phyloP scores from a whole-genome alignment of 2,329 filamentous ascomycete species.

The Scedosporium aurantiacum region DNA sequence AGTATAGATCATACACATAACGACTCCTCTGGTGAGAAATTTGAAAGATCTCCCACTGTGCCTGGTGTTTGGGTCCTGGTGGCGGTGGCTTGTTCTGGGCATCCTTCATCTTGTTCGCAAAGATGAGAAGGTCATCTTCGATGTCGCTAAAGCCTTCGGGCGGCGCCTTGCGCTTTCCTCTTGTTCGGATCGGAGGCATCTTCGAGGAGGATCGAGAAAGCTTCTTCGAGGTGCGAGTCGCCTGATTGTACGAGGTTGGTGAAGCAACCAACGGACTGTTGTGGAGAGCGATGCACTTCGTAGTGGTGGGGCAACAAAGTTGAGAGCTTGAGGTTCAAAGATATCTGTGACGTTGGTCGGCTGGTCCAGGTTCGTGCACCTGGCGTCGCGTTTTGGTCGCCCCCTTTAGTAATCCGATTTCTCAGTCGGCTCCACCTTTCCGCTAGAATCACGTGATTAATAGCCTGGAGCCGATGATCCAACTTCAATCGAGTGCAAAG shows the following conservation, averaged over 20 bases:
- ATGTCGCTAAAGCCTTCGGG: conserved; percentile 82
- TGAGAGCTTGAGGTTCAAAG: neutral
- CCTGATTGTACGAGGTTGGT: neutral
- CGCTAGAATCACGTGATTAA: neutral
- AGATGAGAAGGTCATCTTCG: conserved; percentile 75
- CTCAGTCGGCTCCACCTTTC: neutral
- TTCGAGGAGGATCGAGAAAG: neutral
- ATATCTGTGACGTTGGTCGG: no score
- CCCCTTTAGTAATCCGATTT: neutral
- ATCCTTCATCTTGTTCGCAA: conserved; percentile 87
- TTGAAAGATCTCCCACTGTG: conserved; percentile 94
- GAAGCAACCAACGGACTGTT: neutral
- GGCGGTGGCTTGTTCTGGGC: conserved; percentile 80
- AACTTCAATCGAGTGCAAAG: neutral
- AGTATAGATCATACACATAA: conserved; percentile 97
- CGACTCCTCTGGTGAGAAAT: conserved; percentile 85
- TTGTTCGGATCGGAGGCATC: conserved; percentile 70
- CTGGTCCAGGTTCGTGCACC: neutral
- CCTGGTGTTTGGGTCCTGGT: conserved; percentile 76
- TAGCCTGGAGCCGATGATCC: neutral
- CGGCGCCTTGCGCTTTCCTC: conserved; percentile 68
- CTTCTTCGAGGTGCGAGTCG: neutral
- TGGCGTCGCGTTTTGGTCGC: neutral
- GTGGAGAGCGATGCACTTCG: neutral
- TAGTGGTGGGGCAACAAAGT: neutral